Base-by-base conservation (phyloP, 495 filamentous ascomycete genomes). In the Tuber magnatum region DNA sequence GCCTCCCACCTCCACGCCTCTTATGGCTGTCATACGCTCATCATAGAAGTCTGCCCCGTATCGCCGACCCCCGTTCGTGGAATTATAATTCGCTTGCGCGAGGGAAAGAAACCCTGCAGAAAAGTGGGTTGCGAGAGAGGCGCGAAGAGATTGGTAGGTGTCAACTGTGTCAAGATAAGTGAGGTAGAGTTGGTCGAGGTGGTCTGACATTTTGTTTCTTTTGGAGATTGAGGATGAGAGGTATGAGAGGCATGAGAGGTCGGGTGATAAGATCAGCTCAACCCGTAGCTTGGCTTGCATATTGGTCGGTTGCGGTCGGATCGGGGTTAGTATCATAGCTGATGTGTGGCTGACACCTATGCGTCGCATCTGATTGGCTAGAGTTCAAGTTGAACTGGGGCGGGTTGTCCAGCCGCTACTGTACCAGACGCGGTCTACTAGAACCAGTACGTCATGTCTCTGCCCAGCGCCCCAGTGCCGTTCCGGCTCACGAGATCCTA, bases 21-120 rank as follows among this genome's bases (percentile, higher is more conserved):
- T 76, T 16, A 77, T 72, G 18, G 86, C 84, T 71, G 83, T 79
- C 84, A 85, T 85, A 6, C 86, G 79, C 70, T 83, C 84, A 75
- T 86, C 85, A 75, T 86, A 87, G 74, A 81, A 84, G 70, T 86
- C 85, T 51, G 83, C 76, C 2, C 86, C 85, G 69, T 85, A 86
- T 46, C 84, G 80, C 28, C 76, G 73, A 18, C 79, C 56, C 16
- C 76, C 44, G 10, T 68, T 28, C 56, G 74, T 28, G n/a, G 83
- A 79, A 51, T 76, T 81, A 81, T 84, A 87, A 71, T 86, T 86
- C 46, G 86, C 86, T 68, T 85, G 81, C 2, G 86, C 85, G n/a
- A 87, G 83, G 32, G 84, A 82, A 4, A 87, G 46, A 75, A 80
- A 85, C 32, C 77, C 76, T 39, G 41, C 39, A 0, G 76, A 39